phyloP scores from a whole-genome alignment of 352 stramenopile genomes.

The Pythium utonaiense region DNA sequence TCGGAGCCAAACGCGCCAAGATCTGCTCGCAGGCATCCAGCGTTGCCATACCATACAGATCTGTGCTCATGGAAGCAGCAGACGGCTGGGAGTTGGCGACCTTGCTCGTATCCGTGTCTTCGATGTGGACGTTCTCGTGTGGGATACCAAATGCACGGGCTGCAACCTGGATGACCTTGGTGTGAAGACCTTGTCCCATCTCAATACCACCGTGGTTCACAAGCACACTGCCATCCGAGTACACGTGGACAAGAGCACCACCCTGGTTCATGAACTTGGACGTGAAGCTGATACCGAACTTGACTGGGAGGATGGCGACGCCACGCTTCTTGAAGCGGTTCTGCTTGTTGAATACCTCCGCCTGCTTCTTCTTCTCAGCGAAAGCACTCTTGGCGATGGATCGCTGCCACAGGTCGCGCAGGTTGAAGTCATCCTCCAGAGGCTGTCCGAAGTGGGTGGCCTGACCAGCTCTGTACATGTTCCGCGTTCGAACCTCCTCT shows the following conservation, averaged over 20 bases:
- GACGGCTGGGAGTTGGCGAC: constrained; percentile 94
- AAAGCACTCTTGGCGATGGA: constrained; percentile 71
- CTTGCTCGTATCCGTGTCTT: constrained; percentile 94
- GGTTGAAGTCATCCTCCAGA: constrained; percentile 90
- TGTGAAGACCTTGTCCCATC: constrained; percentile 97
- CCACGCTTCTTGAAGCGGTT: constrained; percentile 93
- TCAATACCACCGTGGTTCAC: constrained; percentile 96
- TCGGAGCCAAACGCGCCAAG: constrained; percentile 82
- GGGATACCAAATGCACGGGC: constrained; percentile 92
- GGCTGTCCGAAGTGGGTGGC: constrained; percentile 92
- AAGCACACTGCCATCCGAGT: constrained; percentile 94
- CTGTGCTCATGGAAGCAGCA: constrained; percentile 93
- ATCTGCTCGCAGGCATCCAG: constrained; percentile 96
- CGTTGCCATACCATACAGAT: constrained; percentile 97
- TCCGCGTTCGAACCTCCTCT: constrained; percentile 75
- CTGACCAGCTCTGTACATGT: constrained; percentile 91
- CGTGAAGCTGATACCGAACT: constrained; percentile 97
- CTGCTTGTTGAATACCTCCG: constrained; percentile 87
- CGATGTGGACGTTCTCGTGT: constrained; percentile 91
- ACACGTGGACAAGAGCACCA: constrained; percentile 94
- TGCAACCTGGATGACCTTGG: constrained; percentile 90
- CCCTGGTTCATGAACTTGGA: constrained; percentile 98
- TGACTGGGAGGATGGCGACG: constrained; percentile 76
- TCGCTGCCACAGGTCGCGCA: constrained; percentile 84
- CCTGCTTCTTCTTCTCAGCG: constrained; percentile 50